Evolutionary conservation across 495 filamentous ascomycete genomes (phyloP).

Genomic region (Xylaria castorea): DNA sequence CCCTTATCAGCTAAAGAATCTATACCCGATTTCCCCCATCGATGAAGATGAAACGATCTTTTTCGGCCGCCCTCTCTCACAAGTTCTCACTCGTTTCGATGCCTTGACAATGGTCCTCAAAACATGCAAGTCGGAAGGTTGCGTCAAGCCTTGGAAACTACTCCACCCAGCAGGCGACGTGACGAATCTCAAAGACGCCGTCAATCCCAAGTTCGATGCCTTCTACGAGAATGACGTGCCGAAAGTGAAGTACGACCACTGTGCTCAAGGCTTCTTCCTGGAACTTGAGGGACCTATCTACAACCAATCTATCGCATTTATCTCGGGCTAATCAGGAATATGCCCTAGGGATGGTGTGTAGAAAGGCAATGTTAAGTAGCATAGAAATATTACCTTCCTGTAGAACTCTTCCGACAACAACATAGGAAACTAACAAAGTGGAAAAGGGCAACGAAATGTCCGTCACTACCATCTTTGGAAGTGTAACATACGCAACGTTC

Average conservation of each 20-base stretch:
- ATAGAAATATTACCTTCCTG: too few species aligned
- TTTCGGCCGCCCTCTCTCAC: slow-evolving; percentile 35
- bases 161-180: slow-evolving; percentile 47
- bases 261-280: slow-evolving; percentile 54
- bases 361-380: background rate
- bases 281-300: slow-evolving; percentile 53
- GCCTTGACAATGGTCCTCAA: slow-evolving; percentile 59
- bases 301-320: slow-evolving; percentile 10
- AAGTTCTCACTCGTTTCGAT: slow-evolving; percentile 53
- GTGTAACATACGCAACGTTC: too few species aligned
- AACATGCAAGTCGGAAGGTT: slow-evolving; percentile 54
- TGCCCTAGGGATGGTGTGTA: background rate
- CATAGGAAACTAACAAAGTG: too few species aligned
- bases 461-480: too few species aligned
- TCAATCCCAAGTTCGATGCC: slow-evolving; percentile 16
- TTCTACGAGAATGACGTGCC: slow-evolving; percentile 52
- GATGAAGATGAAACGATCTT: background rate
- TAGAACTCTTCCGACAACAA: too few species aligned
- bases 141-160: slow-evolving; percentile 56
- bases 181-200: slow-evolving; percentile 15
- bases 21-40: slow-evolving; percentile 26
- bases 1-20: slow-evolving; percentile 22
- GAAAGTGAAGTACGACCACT: slow-evolving; percentile 51
- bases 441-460: too few species aligned
- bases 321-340: background rate